phyloP scores from a whole-genome alignment of 257 asterid species.

The Ligustrum vulgare region DNA sequence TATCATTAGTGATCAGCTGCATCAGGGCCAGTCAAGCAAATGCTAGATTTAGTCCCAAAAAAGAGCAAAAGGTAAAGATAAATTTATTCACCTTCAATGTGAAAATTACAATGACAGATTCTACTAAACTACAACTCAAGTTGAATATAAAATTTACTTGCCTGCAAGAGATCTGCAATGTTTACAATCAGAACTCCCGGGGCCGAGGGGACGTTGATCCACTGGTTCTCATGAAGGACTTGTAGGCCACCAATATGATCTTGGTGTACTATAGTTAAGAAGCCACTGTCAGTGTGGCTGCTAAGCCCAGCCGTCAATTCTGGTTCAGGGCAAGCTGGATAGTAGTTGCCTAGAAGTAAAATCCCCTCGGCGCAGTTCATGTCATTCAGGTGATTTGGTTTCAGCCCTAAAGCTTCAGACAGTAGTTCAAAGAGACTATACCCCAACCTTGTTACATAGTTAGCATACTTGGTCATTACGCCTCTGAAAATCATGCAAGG shows the following conservation, averaged over 20 bases:
- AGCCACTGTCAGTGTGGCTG: constrained; percentile 29
- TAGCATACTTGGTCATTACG: constrained; percentile 26
- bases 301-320: constrained; percentile 35
- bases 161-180: constrained; percentile 23
- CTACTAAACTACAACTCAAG: background rate
- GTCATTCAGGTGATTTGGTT: constrained; percentile 26
- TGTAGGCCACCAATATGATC: constrained; percentile 34
- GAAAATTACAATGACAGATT: background rate
- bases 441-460: constrained; percentile 24
- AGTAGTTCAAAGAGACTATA: constrained; percentile 25
- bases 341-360: constrained; percentile 22
- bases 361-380: constrained; percentile 34
- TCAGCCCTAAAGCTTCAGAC: constrained; percentile 35
- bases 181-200: constrained; percentile 18
- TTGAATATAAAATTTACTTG: background rate
- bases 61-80: background rate
- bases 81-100: background rate
- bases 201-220: constrained; percentile 14
- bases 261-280: constrained; percentile 32
- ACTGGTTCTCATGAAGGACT: constrained; percentile 18
- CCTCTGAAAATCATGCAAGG: constrained; percentile 28
- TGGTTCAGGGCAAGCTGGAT: constrained; percentile 50
- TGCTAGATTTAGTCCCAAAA: background rate
- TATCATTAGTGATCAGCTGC: constrained; percentile 40
- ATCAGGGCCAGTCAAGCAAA: background rate